phyloP scores from a whole-genome alignment of 2,329 filamentous ascomycete genomes.

The Trichophyton mentagrophytes region DNA sequence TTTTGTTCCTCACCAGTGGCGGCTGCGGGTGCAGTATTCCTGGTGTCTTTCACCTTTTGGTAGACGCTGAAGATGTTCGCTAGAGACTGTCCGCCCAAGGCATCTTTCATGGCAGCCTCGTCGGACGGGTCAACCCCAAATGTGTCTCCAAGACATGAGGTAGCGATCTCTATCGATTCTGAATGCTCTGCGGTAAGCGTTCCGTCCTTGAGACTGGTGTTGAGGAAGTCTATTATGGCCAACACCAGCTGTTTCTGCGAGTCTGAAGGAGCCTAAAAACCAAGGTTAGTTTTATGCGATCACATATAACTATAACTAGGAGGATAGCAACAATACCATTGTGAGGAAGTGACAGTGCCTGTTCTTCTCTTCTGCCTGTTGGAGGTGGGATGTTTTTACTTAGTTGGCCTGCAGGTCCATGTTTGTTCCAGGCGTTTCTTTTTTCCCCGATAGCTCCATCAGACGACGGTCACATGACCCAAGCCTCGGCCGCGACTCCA shows the following conservation, averaged over 20 bases:
- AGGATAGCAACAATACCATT: background rate
- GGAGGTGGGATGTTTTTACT: background rate
- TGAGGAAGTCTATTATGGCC: constrained; percentile 91
- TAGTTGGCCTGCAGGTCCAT: too few species aligned
- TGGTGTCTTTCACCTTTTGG: constrained; percentile 70
- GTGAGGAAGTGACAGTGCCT: background rate
- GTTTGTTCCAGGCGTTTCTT: too few species aligned
- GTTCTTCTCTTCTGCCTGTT: background rate
- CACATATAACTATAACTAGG: background rate
- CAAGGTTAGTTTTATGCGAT: background rate
- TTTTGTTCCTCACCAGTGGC: constrained; percentile 25
- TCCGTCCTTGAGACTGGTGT: constrained; percentile 71
- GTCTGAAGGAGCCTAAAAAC: constrained; percentile 30
- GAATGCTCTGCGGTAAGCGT: constrained; percentile 77
- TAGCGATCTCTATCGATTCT: constrained; percentile 86
- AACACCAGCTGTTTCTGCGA: constrained; percentile 84
- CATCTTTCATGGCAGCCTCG: constrained; percentile 56
- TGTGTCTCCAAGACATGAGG: constrained; percentile 85
- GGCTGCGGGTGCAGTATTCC: constrained; percentile 33
- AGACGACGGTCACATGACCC: background rate
- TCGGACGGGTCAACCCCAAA: constrained; percentile 89
- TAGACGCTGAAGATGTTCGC: constrained; percentile 89
- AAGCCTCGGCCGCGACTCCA: background rate
- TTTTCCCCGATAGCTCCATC: background rate
- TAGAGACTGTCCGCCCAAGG: constrained; percentile 75